Evolutionary conservation across 2,329 filamentous ascomycete genomes (phyloP).

Genomic region (Xylaria sp.): DNA sequence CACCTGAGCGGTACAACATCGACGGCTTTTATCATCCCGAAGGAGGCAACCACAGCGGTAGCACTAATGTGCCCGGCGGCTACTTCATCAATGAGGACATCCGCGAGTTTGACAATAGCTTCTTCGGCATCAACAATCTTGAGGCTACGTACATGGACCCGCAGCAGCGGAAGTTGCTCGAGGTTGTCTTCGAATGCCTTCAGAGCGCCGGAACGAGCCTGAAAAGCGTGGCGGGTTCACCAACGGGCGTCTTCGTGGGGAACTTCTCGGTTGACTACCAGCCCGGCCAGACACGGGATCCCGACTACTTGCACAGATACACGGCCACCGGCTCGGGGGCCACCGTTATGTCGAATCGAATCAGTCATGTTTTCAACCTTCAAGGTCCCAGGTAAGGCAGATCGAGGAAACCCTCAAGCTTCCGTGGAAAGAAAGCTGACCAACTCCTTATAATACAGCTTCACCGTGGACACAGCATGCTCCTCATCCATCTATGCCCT

Average conservation of each 20-base stretch:
- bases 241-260: conserved; percentile 6
- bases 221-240: not conserved
- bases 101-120: conserved; percentile 31
- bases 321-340: conserved; percentile 12
- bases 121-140: conserved; percentile 36
- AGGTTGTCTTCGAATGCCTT: not conserved
- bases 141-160: conserved; percentile 36
- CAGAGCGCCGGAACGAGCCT: not conserved
- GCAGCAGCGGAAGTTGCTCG: not conserved
- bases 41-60: conserved; percentile 5
- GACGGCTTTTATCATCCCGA: conserved; percentile 25
- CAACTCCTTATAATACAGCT: not conserved
- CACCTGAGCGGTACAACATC: conserved; percentile 23
- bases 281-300: not conserved
- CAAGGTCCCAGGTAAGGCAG: not conserved
- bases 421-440: no score
- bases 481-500: conserved; percentile 13
- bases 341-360: conserved; percentile 13
- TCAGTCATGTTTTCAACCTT: conserved; percentile 19
- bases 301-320: conserved; percentile 12
- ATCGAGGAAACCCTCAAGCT: no score
- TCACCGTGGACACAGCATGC: conserved; percentile 7
- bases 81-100: conserved; percentile 37
- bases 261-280: conserved; percentile 18
- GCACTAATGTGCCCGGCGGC: conserved; percentile 22